A percentile compares a stretch with the other conserved stretches of the same genome.
These are phyloP conservation scores for Alternaria arborescens DNA, from an alignment of 2,329 filamentous ascomycete species.

Conservation along the genomic window DNA sequence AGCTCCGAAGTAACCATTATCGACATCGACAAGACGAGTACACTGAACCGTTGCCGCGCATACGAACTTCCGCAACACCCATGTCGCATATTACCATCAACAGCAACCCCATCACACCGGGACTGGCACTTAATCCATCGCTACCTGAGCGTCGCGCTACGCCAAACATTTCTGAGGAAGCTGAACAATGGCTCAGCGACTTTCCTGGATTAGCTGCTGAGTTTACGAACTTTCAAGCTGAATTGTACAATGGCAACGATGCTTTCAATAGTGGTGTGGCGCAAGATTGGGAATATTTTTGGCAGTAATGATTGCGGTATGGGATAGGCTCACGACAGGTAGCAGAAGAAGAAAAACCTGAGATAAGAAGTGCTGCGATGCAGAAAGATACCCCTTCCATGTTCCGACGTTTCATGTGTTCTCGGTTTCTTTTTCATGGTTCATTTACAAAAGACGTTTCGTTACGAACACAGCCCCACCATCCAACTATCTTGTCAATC, in stretches of 20 bases:
- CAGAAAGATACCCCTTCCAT: neutral
- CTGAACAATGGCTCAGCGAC: slow-evolving; percentile 25
- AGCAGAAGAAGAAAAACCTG: neutral
- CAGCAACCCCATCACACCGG: neutral
- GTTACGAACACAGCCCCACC: neutral
- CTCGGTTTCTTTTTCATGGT: neutral
- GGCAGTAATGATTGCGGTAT: slow-evolving; percentile 15
- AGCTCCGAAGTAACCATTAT: slow-evolving; percentile 9
- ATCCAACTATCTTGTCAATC: neutral
- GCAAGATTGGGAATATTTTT: slow-evolving; percentile 30
- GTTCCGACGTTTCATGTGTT: neutral
- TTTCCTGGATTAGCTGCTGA: slow-evolving; percentile 22
- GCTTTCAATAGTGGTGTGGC: slow-evolving; percentile 17
- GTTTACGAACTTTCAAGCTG: slow-evolving; percentile 16
- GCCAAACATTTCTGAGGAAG: slow-evolving; percentile 7
- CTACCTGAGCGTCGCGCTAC: neutral
- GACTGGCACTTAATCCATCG: neutral
- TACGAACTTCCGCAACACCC: neutral
- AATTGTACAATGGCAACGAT: slow-evolving; percentile 16
- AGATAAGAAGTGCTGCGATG: neutral
- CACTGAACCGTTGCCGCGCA: neutral
- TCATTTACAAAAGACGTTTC: neutral
- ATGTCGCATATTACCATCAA: neutral
- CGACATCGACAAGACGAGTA: slow-evolving; percentile 5
- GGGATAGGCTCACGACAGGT: neutral